These are phyloP conservation scores for Metschnikowia aberdeeniae DNA, from an alignment of 805 yeast species.

Conservation along the genomic window DNA sequence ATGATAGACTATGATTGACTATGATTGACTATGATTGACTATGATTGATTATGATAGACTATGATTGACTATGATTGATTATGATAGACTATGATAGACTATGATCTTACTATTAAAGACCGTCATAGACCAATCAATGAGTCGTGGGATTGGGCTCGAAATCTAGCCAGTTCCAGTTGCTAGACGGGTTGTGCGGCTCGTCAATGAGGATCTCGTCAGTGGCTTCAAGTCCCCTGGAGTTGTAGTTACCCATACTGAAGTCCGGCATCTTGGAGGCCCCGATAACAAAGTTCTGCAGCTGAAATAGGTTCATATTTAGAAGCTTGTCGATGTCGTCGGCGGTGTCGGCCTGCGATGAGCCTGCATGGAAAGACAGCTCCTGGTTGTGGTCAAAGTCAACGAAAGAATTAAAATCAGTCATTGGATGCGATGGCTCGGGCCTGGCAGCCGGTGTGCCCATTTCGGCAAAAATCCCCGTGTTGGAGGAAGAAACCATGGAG, in stretches of 20 bases:
- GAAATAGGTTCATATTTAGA: slow-evolving; percentile 37
- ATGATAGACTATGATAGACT: too few relatives aligned
- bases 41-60: too few relatives aligned
- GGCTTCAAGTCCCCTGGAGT: slow-evolving; percentile 22
- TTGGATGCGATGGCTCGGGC: background rate
- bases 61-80: too few relatives aligned
- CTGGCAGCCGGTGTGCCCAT: background rate
- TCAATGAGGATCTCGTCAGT: slow-evolving; percentile 32
- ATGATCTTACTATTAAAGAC: background rate
- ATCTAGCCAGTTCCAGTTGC: slow-evolving; percentile 40
- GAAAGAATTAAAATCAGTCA: slow-evolving; percentile 2
- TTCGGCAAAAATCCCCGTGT: slow-evolving; percentile 11
- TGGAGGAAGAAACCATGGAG: slow-evolving; percentile 9
- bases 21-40: too few relatives aligned
- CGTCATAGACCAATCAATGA: background rate
- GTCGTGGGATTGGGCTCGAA: slow-evolving; percentile 25
- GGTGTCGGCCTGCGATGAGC: slow-evolving; percentile 10
- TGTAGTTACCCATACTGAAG: slow-evolving; percentile 6
- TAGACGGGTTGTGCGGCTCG: slow-evolving; percentile 16
- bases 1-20: background rate
- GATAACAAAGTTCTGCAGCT: slow-evolving; percentile 28
- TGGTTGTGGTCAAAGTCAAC: slow-evolving; percentile 7
- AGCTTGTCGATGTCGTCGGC: slow-evolving; percentile 39
- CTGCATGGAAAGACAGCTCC: background rate
- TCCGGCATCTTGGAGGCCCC: slow-evolving; percentile 17